phyloP scores from a whole-genome alignment of 768 basidiomycete species.

The Tubosaeta sp. region DNA sequence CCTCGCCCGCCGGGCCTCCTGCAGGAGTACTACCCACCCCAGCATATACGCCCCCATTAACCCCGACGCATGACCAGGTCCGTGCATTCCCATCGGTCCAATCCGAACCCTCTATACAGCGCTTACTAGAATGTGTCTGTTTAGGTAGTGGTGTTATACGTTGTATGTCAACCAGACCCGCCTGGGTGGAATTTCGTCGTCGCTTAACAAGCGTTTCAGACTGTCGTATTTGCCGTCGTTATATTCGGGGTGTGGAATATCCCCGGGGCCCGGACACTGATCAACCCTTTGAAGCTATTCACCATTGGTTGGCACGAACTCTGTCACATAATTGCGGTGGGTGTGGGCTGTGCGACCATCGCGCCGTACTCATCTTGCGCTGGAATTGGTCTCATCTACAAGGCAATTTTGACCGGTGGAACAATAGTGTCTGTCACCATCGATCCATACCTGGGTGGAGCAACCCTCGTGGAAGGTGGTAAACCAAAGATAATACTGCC shows the following conservation, averaged over 20 bases:
- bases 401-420: constrained; percentile 81
- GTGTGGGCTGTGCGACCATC: constrained; percentile 26
- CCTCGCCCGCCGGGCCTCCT: constrained; percentile 30
- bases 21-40: constrained; percentile 33
- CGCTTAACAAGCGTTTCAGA: constrained; percentile 38
- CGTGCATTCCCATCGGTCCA: constrained; percentile 24
- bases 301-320: constrained; percentile 89
- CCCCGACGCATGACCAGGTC: constrained; percentile 72
- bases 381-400: not conserved
- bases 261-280: constrained; percentile 71
- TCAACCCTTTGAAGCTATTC: constrained; percentile 81
- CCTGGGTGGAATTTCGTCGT: constrained; percentile 8
- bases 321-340: constrained; percentile 73
- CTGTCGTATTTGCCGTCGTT: constrained; percentile 80
- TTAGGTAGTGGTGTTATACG: constrained; percentile 72
- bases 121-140: constrained; percentile 17
- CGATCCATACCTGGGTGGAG: constrained; percentile 73
- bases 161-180: constrained; percentile 47
- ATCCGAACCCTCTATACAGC: constrained; percentile 17
- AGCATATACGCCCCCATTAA: constrained; percentile 39
- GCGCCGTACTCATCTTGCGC: constrained; percentile 5
- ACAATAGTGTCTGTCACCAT: constrained; percentile 76
- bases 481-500: constrained; percentile 65
- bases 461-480: constrained; percentile 68
- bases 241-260: constrained; percentile 89